Conservation (phyloP, 345 rosid genomes). For the sweet orange (Citrus sinensis) region DVS_A1.0 CM039161.1:24523501-24524000, state of each 20-base stretch:
- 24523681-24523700: conserved; percentile 48
- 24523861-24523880: conserved; percentile 80
- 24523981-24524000: conserved; percentile 41
- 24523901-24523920: conserved; percentile 62
- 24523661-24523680: conserved; percentile 56
- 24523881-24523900: conserved; percentile 75
- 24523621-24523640: conserved; percentile 65
- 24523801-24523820: conserved; percentile 51
- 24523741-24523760: conserved; percentile 54
- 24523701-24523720: conserved; percentile 82
- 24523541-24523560: conserved; percentile 39
- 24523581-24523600: conserved; percentile 39
- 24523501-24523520: neutral
- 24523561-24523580: conserved; percentile 60
- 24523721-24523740: conserved; percentile 70
- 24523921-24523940: conserved; percentile 67
- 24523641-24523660: conserved; percentile 50
- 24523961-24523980: conserved; percentile 69
- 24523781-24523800: conserved; percentile 45
- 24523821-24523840: conserved; percentile 53
- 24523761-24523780: conserved; percentile 66
- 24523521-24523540: neutral
- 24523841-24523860: conserved; percentile 63
- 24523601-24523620: conserved; percentile 37
- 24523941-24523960: conserved; percentile 65